Conservation (phyloP, 2,329 filamentous ascomycete species). For the Chrysosporium keratinophilum region DNA sequence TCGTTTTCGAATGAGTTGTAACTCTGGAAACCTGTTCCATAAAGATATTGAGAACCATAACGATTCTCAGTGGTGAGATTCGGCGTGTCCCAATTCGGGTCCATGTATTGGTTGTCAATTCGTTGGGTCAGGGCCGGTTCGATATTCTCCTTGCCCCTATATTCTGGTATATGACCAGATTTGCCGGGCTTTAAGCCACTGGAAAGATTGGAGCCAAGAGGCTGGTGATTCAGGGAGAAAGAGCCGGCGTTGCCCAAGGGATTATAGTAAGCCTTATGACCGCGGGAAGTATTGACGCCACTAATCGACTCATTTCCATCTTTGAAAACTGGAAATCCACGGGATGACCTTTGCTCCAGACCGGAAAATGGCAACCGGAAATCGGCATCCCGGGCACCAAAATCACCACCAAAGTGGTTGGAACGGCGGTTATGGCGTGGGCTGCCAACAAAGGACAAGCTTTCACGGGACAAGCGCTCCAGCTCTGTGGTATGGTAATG, state of each 20-base stretch:
- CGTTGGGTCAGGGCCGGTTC: conserved; percentile 24
- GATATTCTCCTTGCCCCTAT: conserved; percentile 31
- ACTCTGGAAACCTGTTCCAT: conserved; percentile 19
- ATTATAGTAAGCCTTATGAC: conserved; percentile 7
- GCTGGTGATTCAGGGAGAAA: conserved; percentile 20
- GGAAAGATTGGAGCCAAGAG: not conserved
- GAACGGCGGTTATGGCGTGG: conserved; percentile 17
- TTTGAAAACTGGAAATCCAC: conserved; percentile 30
- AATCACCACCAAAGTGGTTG: conserved; percentile 17
- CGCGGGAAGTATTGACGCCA: not conserved
- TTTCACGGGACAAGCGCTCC: conserved; percentile 15
- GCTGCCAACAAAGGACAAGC: conserved; percentile 19
- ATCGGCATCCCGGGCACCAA: conserved; percentile 25
- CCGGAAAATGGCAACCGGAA: conserved; percentile 25
- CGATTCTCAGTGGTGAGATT: conserved; percentile 16
- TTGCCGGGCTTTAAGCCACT: conserved; percentile 7
- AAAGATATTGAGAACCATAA: conserved; percentile 23
- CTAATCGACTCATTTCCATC: conserved; percentile 20
- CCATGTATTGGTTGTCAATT: conserved; percentile 19
- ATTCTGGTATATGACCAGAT: conserved; percentile 12
- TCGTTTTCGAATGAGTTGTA: conserved; percentile 22
- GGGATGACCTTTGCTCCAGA: conserved; percentile 24
- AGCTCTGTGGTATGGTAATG: conserved; percentile 11
- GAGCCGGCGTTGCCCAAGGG: conserved; percentile 14
- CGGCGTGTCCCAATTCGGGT: conserved; percentile 22